A percentile compares a stretch with the other conserved stretches of the same genome.
Conservation (phyloP, 1,284 basidiomycete genomes). For the Rhodotorula sp. region DNA sequence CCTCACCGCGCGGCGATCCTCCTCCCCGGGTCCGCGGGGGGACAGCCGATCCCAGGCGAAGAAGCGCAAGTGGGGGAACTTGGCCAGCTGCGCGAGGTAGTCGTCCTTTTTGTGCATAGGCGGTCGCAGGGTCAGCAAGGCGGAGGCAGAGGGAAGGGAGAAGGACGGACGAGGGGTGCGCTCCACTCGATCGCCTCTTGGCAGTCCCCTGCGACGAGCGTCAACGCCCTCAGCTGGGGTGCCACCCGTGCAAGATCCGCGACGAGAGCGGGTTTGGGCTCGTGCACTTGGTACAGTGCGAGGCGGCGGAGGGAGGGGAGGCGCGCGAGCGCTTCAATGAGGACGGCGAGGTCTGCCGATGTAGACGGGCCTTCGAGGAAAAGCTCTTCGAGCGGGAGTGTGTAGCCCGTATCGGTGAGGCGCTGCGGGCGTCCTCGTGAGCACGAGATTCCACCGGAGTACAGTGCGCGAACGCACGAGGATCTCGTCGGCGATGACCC, state of each 20-base stretch:
- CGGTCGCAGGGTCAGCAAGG: neutral
- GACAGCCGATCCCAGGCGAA: conserved; percentile 32
- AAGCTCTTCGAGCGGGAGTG: conserved; percentile 35
- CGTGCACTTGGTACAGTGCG: conserved; percentile 36
- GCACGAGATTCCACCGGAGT: neutral
- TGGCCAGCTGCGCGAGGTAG: conserved; percentile 26
- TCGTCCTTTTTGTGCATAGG: neutral
- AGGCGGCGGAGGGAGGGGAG: conserved; percentile 27
- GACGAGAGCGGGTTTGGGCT: conserved; percentile 24
- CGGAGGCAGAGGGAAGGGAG: neutral
- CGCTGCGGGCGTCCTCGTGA: neutral
- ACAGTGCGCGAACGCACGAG: conserved; percentile 6
- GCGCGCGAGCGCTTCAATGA: conserved; percentile 21
- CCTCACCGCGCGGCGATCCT: neutral
- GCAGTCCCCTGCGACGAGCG: conserved; percentile 24
- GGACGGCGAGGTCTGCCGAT: conserved; percentile 7
- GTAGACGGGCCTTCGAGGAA: conserved; percentile 39
- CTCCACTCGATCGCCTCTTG: conserved; percentile 19
- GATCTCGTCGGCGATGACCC: conserved; percentile 22
- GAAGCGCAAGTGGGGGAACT: conserved; percentile 21
- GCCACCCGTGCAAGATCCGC: conserved; percentile 15
- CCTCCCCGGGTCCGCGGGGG: neutral
- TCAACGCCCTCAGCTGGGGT: conserved; percentile 22
- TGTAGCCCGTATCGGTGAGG: neutral
- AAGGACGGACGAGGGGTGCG: conserved; percentile 18